Conservation (phyloP, 2,329 filamentous ascomycete genomes). For the Aspergillus brunneoviolaceus region DNA sequence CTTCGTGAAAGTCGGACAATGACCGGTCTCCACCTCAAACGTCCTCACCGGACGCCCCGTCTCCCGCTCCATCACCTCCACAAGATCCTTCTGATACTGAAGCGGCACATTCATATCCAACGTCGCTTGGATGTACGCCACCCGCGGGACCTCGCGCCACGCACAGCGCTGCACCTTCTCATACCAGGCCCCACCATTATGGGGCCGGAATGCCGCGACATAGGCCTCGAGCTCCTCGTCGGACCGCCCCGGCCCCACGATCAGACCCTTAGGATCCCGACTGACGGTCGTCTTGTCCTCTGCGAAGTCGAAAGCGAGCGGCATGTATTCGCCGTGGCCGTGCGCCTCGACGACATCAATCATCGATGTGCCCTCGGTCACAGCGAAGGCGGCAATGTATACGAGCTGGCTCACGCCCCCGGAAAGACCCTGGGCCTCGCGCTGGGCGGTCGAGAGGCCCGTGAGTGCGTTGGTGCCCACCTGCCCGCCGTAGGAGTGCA, state of each 20-base stretch:
- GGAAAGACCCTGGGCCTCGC: background rate
- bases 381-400: background rate
- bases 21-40: conserved; percentile 6
- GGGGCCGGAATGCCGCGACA: background rate
- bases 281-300: conserved; percentile 1
- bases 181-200: conserved; percentile 11
- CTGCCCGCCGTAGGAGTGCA: conserved; percentile 16
- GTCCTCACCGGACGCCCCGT: background rate
- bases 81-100: conserved; percentile 7
- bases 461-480: conserved; percentile 10
- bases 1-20: conserved; percentile 5
- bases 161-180: background rate
- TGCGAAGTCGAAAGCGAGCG: conserved; percentile 6
- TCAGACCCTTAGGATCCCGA: background rate
- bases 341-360: conserved; percentile 1
- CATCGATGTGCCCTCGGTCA: conserved; percentile 4
- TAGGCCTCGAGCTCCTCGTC: conserved; percentile 3
- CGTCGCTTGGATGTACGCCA: conserved; percentile 1
- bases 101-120: conserved; percentile 8
- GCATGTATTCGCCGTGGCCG: conserved; percentile 3
- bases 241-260: background rate
- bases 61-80: background rate
- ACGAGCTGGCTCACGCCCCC: background rate
- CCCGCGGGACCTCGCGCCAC: conserved; percentile 4
- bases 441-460: background rate